Evolutionary conservation across 257 asterid genomes (phyloP).

Genomic region (Nicotiana sylvestris): DNA sequence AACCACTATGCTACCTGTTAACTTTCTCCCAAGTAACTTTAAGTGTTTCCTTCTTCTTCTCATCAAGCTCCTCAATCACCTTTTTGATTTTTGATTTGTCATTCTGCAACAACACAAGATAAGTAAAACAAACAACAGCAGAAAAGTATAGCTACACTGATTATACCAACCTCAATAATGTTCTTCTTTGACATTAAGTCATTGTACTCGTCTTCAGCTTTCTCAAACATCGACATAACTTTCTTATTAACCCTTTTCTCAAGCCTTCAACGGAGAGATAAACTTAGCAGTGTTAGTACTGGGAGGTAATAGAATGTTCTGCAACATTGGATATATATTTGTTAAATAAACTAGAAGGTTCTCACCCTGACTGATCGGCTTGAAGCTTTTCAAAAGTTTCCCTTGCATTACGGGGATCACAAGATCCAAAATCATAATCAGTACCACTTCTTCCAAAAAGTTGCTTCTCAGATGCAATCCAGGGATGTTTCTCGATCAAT

Average conservation of each 20-base stretch:
- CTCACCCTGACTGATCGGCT: constrained; percentile 89
- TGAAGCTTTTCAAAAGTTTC: constrained; percentile 72
- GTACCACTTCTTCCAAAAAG: constrained; percentile 87
- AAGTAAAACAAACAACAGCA: constrained; percentile 20
- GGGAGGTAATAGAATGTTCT: background rate
- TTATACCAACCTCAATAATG: constrained; percentile 74
- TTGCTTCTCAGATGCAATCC: constrained; percentile 95
- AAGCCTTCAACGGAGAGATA: constrained; percentile 45
- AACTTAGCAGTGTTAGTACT: background rate
- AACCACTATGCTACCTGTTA: constrained; percentile 55
- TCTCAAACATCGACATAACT: constrained; percentile 98
- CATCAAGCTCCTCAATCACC: constrained; percentile 98
- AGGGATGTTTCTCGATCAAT: constrained; percentile 80
- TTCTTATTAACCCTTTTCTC: constrained; percentile 99
- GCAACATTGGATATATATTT: background rate
- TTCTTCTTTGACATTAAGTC: constrained; percentile 89
- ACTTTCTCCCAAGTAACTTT: constrained; percentile 95
- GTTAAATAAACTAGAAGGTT: constrained; percentile 4
- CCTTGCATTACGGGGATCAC: constrained; percentile 67
- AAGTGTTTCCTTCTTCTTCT: constrained; percentile 93
- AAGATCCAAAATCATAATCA: constrained; percentile 85
- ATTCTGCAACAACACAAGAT: constrained; percentile 42
- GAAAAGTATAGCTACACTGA: constrained; percentile 13
- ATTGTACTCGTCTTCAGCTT: constrained; percentile 95
- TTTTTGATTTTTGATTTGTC: constrained; percentile 90